These are phyloP conservation scores for Symbiotaphrina buchneri DNA, from an alignment of 495 filamentous ascomycete species.

Conservation along the genomic window DNA sequence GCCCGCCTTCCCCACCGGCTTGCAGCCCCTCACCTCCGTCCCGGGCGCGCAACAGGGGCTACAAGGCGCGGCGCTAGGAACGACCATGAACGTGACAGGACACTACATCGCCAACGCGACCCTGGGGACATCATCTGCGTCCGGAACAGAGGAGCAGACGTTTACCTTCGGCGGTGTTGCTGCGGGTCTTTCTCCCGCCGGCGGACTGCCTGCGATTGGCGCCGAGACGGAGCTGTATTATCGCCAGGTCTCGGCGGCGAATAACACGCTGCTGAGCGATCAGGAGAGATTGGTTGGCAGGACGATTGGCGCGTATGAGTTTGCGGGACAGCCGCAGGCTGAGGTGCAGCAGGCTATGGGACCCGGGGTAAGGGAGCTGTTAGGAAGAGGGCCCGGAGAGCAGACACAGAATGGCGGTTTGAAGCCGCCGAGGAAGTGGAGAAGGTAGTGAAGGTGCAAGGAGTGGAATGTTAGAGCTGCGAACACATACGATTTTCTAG, in stretches of 20 bases:
- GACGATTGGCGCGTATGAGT: constrained; percentile 10
- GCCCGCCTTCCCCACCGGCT: constrained; percentile 34
- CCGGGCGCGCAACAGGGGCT: constrained; percentile 8
- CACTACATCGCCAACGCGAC: constrained; percentile 22
- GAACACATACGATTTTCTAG: no score
- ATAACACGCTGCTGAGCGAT: constrained; percentile 22
- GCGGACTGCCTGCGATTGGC: no score
- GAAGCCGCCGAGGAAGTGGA: no score
- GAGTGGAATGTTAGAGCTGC: no score
- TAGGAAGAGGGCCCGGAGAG: constrained; percentile 16
- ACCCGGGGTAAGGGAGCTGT: constrained; percentile 9
- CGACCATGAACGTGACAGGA: constrained; percentile 31
- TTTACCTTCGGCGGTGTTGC: constrained; percentile 23
- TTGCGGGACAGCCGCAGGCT: background rate
- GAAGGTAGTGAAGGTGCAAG: no score
- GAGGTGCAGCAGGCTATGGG: constrained; percentile 1
- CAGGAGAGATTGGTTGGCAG: constrained; percentile 11
- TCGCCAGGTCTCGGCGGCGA: constrained; percentile 25
- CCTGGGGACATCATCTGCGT: constrained; percentile 20
- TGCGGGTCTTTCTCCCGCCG: no score
- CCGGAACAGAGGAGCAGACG: constrained; percentile 28
- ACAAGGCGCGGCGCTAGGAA: constrained; percentile 21
- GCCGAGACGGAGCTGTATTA: constrained; percentile 18
- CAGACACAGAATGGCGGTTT: no score
- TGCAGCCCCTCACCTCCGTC: constrained; percentile 20